These are phyloP conservation scores for Pigoraptor vietnamica DNA, from an alignment of 78 protist species.

Conservation along the genomic window DNA sequence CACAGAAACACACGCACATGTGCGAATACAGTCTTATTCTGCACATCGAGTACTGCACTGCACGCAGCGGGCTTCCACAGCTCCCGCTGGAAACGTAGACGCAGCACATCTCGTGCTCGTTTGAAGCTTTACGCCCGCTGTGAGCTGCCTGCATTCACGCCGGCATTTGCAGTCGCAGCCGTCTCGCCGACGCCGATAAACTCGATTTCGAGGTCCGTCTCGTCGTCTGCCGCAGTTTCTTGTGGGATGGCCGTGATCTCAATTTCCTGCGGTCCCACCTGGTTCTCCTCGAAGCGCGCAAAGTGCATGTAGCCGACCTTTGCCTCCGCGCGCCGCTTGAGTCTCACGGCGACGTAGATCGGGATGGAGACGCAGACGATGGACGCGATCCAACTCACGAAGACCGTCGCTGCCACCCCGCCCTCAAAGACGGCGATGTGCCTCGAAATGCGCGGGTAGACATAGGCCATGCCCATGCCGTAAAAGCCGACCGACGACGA, in stretches of 20 bases:
- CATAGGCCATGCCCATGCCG: background rate
- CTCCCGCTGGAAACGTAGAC: no score
- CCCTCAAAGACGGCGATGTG: background rate
- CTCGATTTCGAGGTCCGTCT: no score
- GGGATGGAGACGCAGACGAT: background rate
- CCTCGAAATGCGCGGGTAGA: background rate
- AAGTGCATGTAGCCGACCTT: background rate
- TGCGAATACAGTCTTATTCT: no score
- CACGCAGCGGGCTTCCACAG: no score
- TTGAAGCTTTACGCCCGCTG: no score
- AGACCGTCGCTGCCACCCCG: background rate
- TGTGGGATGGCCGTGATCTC: background rate
- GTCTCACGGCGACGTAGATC: background rate
- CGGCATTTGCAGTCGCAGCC: background rate
- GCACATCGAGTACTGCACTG: no score
- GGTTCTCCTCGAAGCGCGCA: background rate
- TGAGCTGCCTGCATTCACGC: no score
- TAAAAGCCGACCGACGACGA: background rate
- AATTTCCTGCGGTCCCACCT: background rate
- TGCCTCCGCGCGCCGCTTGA: background rate
- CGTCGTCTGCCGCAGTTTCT: background rate
- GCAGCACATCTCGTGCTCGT: no score
- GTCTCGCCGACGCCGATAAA: background rate
- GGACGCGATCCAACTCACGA: background rate
- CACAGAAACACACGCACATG: no score